Conservation (phyloP, 306 rosid genomes). For the Prunus fruticosa region DNA sequence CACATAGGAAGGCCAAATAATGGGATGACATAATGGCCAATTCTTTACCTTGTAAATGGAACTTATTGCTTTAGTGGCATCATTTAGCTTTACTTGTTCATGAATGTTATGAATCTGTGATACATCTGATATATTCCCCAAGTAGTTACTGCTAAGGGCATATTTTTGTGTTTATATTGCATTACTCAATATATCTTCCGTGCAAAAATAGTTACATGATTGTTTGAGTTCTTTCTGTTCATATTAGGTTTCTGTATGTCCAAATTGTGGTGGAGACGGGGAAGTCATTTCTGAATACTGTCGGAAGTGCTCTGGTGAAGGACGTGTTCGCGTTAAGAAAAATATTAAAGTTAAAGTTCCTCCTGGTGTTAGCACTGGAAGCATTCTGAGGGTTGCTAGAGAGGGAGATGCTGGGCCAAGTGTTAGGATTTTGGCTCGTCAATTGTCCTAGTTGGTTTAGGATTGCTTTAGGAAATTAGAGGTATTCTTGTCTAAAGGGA, state of each 20-base stretch:
- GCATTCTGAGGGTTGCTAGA: constrained; percentile 88
- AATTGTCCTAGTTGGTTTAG: no score
- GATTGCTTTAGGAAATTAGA: no score
- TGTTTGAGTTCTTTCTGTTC: constrained; percentile 1
- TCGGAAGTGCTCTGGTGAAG: constrained; percentile 87
- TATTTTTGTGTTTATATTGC: background rate
- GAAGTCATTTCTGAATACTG: constrained; percentile 89
- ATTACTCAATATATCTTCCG: background rate
- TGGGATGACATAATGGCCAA: background rate
- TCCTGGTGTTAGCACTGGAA: constrained; percentile 87
- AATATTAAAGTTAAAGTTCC: constrained; percentile 89
- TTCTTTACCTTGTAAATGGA: background rate
- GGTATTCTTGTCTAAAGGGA: no score
- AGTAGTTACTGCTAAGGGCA: background rate
- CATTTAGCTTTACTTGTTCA: background rate
- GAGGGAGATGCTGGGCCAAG: constrained; percentile 98
- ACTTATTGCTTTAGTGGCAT: background rate
- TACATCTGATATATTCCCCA: background rate
- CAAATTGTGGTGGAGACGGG: constrained; percentile 90
- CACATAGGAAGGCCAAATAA: background rate
- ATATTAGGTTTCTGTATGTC: constrained; percentile 85
- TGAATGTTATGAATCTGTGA: background rate
- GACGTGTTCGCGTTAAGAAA: constrained; percentile 77
- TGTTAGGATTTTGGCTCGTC: no score
- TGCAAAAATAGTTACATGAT: background rate